Percentiles rank a stretch among this genome's conserved stretches.
These are phyloP conservation scores for carrot (Daucus carota) DNA, from an alignment of 129 eudicot genomes.

Conservation along the genomic window DH1_v3.0 NC_030381.2:52124001-52124500, in stretches of 20 bases:
- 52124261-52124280: slow-evolving; percentile 67
- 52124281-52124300: slow-evolving; percentile 35
- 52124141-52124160: slow-evolving; percentile 55
- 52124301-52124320: slow-evolving; percentile 12
- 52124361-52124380: slow-evolving; percentile 77
- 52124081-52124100: slow-evolving; percentile 22
- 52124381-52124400: slow-evolving; percentile 34
- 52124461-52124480: slow-evolving; percentile 51
- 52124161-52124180: slow-evolving; percentile 59
- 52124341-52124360: slow-evolving; percentile 64
- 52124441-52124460: slow-evolving; percentile 2
- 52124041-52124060: slow-evolving; percentile 46
- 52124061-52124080: slow-evolving; percentile 22
- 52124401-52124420: slow-evolving; percentile 4
- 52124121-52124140: slow-evolving; percentile 59
- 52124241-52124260: slow-evolving; percentile 84
- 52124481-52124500: slow-evolving; percentile 36
- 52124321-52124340: slow-evolving; percentile 49
- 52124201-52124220: slow-evolving; percentile 27
- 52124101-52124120: slow-evolving; percentile 50
- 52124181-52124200: slow-evolving; percentile 62
- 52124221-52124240: not conserved
- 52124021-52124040: slow-evolving; percentile 50
- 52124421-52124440: not conserved
- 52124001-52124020: slow-evolving; percentile 13